phyloP scores from a whole-genome alignment of 164 flowering plant genomes.

The Umbellularia californica region DNA sequence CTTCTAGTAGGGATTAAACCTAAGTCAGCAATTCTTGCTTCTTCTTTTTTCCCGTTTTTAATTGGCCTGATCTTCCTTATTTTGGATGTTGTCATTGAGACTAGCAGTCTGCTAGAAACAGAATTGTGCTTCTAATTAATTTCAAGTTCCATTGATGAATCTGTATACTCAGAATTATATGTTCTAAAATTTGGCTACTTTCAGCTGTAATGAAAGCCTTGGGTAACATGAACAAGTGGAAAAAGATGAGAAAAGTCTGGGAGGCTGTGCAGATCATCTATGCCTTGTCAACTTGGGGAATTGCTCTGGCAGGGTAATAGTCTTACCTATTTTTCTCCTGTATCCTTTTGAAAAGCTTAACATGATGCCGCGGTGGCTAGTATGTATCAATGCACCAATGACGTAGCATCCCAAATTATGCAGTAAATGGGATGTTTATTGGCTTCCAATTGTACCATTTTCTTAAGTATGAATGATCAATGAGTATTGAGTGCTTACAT shows the following conservation, averaged over 20 bases:
- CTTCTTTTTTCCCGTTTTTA: background rate
- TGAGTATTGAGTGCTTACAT: background rate
- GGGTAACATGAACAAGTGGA: constrained; percentile 55
- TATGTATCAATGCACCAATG: background rate
- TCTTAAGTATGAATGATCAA: too few relatives aligned
- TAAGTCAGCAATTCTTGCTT: too few relatives aligned
- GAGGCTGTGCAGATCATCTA: constrained; percentile 78
- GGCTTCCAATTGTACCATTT: too few relatives aligned
- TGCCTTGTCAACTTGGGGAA: constrained; percentile 75
- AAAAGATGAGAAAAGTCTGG: constrained; percentile 67
- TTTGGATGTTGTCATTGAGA: background rate
- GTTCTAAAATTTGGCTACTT: constrained; percentile 7
- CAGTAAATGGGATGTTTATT: too few relatives aligned
- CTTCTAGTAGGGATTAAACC: too few relatives aligned
- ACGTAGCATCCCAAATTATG: too few relatives aligned
- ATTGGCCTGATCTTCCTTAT: background rate
- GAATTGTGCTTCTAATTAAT: too few relatives aligned
- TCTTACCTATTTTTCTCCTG: too few relatives aligned
- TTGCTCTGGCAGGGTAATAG: constrained; percentile 69
- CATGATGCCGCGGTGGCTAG: background rate
- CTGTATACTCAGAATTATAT: background rate
- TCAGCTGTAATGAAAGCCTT: constrained; percentile 67
- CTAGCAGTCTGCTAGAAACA: background rate
- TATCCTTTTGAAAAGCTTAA: too few relatives aligned
- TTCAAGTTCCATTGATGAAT: too few relatives aligned